phyloP scores from a whole-genome alignment of 371 early-diverging fungal genomes.

The Rhizopus arrhizus region DNA sequence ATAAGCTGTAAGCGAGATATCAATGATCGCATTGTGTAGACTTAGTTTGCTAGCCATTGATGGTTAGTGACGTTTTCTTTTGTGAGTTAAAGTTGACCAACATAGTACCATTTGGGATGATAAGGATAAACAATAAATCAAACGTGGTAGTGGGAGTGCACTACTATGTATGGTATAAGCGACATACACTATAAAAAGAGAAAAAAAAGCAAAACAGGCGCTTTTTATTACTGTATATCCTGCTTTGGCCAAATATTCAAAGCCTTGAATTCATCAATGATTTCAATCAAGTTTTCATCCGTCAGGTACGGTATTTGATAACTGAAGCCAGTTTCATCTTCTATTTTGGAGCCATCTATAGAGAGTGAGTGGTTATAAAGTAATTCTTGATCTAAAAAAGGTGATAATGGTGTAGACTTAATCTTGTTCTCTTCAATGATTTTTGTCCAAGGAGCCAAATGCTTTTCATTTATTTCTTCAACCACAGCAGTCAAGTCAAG shows the following conservation, averaged over 20 bases:
- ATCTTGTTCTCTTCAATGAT: constrained; percentile 64
- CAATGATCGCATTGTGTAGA: too few relatives aligned
- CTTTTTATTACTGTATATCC: not conserved
- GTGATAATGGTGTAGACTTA: constrained; percentile 86
- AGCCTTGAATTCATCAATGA: constrained; percentile 68
- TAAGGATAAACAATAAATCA: too few relatives aligned
- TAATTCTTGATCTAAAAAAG: constrained; percentile 89
- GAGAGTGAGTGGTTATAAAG: constrained; percentile 79
- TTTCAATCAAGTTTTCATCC: constrained; percentile 62
- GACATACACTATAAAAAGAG: too few relatives aligned
- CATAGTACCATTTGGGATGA: too few relatives aligned
- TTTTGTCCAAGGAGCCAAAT: constrained; percentile 77
- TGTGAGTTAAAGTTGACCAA: too few relatives aligned
- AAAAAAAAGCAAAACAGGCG: too few relatives aligned
- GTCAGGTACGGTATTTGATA: constrained; percentile 74
- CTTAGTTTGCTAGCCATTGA: too few relatives aligned
- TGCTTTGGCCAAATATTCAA: constrained; percentile 73
- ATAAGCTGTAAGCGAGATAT: too few relatives aligned
- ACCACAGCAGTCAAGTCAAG: constrained; percentile 79
- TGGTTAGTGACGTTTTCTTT: too few relatives aligned
- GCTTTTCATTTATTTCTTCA: constrained; percentile 92
- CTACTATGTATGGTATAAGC: too few relatives aligned
- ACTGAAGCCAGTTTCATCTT: constrained; percentile 67
- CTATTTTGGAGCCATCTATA: constrained; percentile 79
- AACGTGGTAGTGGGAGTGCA: too few relatives aligned